Base-by-base conservation (phyloP, 805 yeast species). In the Ascoidea rubescens region DNA sequence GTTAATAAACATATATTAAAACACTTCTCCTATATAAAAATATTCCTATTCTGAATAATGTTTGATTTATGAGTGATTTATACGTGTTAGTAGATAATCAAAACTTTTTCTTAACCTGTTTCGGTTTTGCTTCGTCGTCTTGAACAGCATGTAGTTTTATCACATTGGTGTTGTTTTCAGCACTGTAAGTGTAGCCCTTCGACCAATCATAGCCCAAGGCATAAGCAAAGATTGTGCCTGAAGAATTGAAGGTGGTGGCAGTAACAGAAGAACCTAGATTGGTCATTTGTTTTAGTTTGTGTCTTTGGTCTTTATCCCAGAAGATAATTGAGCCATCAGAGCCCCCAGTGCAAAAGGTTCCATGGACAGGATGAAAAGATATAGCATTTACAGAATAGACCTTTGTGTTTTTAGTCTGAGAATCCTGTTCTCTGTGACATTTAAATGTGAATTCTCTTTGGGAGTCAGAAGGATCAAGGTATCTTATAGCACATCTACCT, bases 121-220 rank as follows among this genome's bases (percentile, higher is more conserved):
- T 71, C 56, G 68, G 74, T 58, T 85, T 85, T 48, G 86, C 85
- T 66, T 93, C 99, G 51, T 80, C 90, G 50, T 89, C 97, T 57
- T 80, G 81, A 45, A 85, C 79, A 12, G 90, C 82, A 67, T 93
- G 99, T 50, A 93, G 71, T 67, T 86, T 84, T 55, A 93, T 79
- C 52, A 78, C 72, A 57, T 78, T 85, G 17, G 93, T 88, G 60
- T 79, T 79, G 58, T 83, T 88, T 2, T 80, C 84, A 47, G 82
- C 77, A 70, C 87, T 88, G 60, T 75, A 84, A 63, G 76, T 81
- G 66, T 84, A 75, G n/a, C 95, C 96, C 64, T 89, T 89, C 54
- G 88, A 78, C 99, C 99, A 93, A 65, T 93, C 99, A 68, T 93
- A 91, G 56, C 95, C 81, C 55, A 87, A 64, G 1, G 97, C 96